Base-by-base conservation (phyloP, 345 rosid species). In the Eucalyptus pauciflora region DNA sequence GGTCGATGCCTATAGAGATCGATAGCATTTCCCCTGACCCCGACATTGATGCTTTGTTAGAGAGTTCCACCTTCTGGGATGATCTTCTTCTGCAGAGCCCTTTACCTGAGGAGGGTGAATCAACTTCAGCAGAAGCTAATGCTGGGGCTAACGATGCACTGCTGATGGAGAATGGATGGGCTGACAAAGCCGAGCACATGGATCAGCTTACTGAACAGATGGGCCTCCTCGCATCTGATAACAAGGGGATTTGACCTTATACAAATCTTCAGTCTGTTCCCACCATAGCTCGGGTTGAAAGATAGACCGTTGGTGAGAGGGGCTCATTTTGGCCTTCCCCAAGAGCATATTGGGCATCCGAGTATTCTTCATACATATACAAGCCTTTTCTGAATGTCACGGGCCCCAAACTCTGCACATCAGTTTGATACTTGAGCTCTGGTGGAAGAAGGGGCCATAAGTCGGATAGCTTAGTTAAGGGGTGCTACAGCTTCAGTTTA, bases 161-260 rank as follows among this genome's bases (percentile, higher is more conserved):
- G 92, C 86, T 64, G 52, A 87, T 17, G 41, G 95, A 92, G 86
- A 93, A 93, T 51, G 93, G 91, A 88, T 94, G 96, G 96, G 93
- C 33, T 33, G 33, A 91, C 88, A 92, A 92, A 80, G 56, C 90
- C 41, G 91, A 93, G 90, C 93, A 92, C 89, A 86, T 97, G 96
- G 95, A 96, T 92, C 92, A 95, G 87, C 96, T 97, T 27, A 96
- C 99, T 10, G 97, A 94, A 89, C 96, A 95, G 92, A 96, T 98
- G 99, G 96, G 94, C 85, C 98, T 92, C 91, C 96, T 97, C 88
- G 86, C 95, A 29, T 94, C 99, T 37, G 95, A 95, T 17, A 89
- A 89, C 89, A 86, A 93, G 86, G 87, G 87, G 67, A 90, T 89
- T 52, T 93, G 91, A 86, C 46, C 87, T 86, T 18, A 20, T 76